Evolutionary conservation across 225 moss, liverwort and hornwort genomes (phyloP), one percentile per base, ranked within the genome.

Genomic region (Neckera pumila): DNA sequence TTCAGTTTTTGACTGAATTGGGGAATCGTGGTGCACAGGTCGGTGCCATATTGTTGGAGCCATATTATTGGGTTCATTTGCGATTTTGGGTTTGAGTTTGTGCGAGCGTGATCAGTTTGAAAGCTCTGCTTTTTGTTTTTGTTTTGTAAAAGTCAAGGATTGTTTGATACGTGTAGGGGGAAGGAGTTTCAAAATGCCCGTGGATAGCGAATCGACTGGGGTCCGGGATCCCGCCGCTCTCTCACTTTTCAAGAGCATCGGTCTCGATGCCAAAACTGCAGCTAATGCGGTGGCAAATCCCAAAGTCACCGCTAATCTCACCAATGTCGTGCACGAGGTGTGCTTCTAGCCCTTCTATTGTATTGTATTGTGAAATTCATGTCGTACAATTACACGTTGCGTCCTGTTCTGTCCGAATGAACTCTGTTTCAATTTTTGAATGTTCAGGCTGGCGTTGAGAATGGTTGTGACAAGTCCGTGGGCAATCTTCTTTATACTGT

Each of bases 231-330:
- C 90, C 12, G 89, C 78, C 15, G 96, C 98, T 40, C 94, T 94
- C 71, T 87, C 90, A 65, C 92, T 97, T 40, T 97, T 99, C 89
- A 91, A 91, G 93, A 92, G 89, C 82, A 95, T 99, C 69, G 97
- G 98, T 57, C 91, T 99, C 58, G 97, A 99, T 65, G 96, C 97
- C n/a, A 97, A 96, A 74, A 99, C 98, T n/a, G 97, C 96, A 34
- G 94, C 95, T 65, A 99, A 96, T 91, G 97, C 96, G 13, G 96
- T 96, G 36, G 94, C 96, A 38, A 99, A 97, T 79, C 85, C 96
- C 28, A 97, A 99, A 94, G 96, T 99, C 59, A 97, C 99, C 27
- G 90, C 94, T 25, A 99, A 99, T 89, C 95, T 99, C 61, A 92
- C 87, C 12, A 95, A 91, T 65, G 96, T 96, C 76, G 93, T 97